Percentiles rank a stretch among this genome's conserved stretches.
phyloP scores from a whole-genome alignment of 176 grass and related monocot genomes.

The Triticum dicoccoides region DNA sequence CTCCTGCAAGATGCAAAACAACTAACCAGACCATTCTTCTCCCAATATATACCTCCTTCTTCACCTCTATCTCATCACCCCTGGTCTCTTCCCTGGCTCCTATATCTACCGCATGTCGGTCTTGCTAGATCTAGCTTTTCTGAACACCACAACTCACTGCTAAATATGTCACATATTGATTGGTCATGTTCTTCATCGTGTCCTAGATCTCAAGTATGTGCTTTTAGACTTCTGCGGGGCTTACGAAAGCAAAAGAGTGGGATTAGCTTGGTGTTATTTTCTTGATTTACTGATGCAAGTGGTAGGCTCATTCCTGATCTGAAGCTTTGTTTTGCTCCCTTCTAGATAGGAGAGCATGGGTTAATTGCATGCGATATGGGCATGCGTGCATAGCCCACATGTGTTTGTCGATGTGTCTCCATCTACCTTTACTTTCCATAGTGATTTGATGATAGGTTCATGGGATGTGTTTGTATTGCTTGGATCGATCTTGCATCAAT shows the following conservation, averaged over 20 bases:
- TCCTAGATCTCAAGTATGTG: not conserved
- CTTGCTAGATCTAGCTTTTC: conserved; percentile 18
- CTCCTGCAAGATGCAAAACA: not conserved
- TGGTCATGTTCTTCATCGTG: conserved; percentile 2
- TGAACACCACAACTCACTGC: not conserved
- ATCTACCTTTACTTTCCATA: not conserved
- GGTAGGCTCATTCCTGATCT: not conserved
- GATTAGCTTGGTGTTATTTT: not conserved
- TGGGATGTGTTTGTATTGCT: not conserved
- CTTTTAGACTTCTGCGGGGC: not conserved
- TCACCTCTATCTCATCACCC: not conserved
- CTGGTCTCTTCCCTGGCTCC: not conserved
- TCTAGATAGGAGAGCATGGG: conserved; percentile 7
- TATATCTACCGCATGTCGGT: not conserved
- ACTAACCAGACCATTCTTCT: conserved; percentile 3
- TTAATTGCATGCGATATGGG: conserved; percentile 18
- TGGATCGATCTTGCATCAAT: not conserved
- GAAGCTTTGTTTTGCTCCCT: not conserved
- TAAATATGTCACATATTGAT: not conserved
- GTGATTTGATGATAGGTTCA: not conserved
- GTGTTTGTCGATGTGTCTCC: conserved; percentile 7
- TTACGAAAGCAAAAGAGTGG: not conserved
- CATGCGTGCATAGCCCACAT: conserved; percentile 3
- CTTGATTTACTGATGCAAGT: not conserved
- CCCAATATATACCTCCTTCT: conserved; percentile 16